Base-by-base conservation (phyloP, 305 asterid species). In the Solanum chacoense region DNA sequence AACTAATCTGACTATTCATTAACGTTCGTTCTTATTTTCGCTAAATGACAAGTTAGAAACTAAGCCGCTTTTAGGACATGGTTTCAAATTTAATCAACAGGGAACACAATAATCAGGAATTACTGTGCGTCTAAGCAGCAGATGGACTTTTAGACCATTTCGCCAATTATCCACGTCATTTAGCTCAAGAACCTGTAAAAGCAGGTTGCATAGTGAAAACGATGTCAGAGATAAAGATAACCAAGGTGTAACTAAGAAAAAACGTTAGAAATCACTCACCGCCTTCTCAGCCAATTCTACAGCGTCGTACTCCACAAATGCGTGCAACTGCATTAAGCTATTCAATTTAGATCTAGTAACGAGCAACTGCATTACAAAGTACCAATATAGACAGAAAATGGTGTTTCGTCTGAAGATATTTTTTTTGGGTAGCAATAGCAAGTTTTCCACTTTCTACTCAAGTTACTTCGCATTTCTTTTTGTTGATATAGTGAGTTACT, bases 291-390 rank as follows among this genome's bases (percentile, higher is more conserved):
- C 98, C 35, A 91, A 91, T 88, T 97, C 98, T 88, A 89, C 90
- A 74, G 98, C 91, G 86, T 97, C 98, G 84, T 97, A 97, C 93
- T 97, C 99, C 93, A 96, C 98, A 92, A 94, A 97, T 84, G 98
- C 96, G 36, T 97, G 98, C 93, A 95, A 93, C 99, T 97, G 91
- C 94, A 94, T 89, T 87, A 16, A 72, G 45, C n/a, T 12, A 13
- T 87, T 36, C 12, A 63, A 69, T 42, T 34, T 80, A 67, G 74
- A 71, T 81, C 73, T 76, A 71, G 45, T 20, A 40, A 42, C 22
- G 10, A 31, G 24, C 31, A 42, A 87, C 42, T 42, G 85, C 80
- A 87, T 45, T 36, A 20, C 34, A 45, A 45, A 31, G 38, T 87
- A 73, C 34, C 65, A 34, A 31, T 50, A 75, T 35, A 55, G 40